Conservation (phyloP, 805 yeast species). For the Allodekkera sacchari region DNA sequence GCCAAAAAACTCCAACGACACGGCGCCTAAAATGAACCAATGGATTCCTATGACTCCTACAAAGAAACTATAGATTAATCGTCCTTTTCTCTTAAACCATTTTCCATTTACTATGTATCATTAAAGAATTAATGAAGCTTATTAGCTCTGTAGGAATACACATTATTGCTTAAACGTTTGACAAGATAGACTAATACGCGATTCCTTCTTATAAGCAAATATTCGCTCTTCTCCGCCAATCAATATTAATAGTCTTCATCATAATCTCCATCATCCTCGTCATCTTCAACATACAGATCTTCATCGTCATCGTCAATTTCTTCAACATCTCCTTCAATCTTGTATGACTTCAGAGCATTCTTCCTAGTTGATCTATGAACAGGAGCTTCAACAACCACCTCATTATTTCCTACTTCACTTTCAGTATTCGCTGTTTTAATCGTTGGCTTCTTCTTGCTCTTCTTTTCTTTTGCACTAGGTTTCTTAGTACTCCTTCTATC, state of each 20-base stretch:
- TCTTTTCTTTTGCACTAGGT: not conserved
- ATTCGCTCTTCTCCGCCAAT: not conserved
- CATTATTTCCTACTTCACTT: not conserved
- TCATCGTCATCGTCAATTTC: slow-evolving; percentile 2
- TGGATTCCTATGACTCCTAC: slow-evolving; percentile 28
- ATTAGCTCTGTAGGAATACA: too few relatives aligned
- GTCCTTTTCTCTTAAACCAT: too few relatives aligned
- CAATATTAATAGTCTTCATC: not conserved
- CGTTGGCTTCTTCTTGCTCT: not conserved
- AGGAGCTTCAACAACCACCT: not conserved
- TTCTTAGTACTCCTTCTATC: slow-evolving; percentile 1
- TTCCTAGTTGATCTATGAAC: slow-evolving; percentile 1
- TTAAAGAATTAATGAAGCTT: too few relatives aligned
- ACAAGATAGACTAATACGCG: too few relatives aligned
- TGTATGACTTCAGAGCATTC: not conserved
- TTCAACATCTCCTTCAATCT: not conserved
- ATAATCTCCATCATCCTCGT: slow-evolving; percentile 3
- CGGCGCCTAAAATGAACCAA: not conserved
- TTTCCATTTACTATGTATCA: too few relatives aligned
- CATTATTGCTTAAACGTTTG: too few relatives aligned
- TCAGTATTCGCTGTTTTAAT: not conserved
- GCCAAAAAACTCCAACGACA: not conserved
- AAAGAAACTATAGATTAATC: slow-evolving; percentile 16
- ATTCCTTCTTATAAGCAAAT: too few relatives aligned
- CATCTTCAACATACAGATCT: slow-evolving; percentile 1